Evolutionary conservation across 768 basidiomycete species (phyloP).

Genomic region (Calocera viscosa): DNA sequence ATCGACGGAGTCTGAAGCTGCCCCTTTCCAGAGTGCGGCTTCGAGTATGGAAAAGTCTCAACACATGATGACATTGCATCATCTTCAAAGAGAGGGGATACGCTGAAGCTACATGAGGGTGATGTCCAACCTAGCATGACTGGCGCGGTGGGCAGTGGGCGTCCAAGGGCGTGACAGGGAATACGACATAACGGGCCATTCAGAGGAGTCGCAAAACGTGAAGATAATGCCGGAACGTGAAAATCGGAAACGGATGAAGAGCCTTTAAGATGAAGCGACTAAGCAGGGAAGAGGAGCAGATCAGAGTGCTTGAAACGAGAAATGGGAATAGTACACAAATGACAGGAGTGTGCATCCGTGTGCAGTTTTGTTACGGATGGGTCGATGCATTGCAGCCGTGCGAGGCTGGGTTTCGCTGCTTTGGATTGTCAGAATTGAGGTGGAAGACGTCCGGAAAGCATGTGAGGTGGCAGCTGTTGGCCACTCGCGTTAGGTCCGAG

Average conservation of each 20-base stretch:
- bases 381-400: neutral
- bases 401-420: too few relatives aligned
- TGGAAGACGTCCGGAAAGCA: neutral
- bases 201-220: too few relatives aligned
- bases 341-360: neutral
- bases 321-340: too few relatives aligned
- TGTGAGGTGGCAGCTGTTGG: neutral
- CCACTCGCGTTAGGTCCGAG: neutral
- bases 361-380: neutral
- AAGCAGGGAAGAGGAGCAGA: too few relatives aligned
- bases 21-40: neutral
- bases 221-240: too few relatives aligned
- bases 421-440: neutral
- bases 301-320: too few relatives aligned
- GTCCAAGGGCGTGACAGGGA: neutral
- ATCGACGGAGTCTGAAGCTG: neutral
- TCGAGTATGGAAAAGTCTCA: slow-evolving; percentile 4
- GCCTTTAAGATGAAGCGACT: too few relatives aligned
- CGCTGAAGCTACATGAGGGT: neutral
- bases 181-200: too few relatives aligned
- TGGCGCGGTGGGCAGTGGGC: neutral
- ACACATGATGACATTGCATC: neutral
- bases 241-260: too few relatives aligned
- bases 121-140: neutral
- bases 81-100: neutral